These are phyloP conservation scores for Lodderomyces orthopsilosis DNA, from an alignment of 1,139 yeast species.

Conservation along the genomic window DNA sequence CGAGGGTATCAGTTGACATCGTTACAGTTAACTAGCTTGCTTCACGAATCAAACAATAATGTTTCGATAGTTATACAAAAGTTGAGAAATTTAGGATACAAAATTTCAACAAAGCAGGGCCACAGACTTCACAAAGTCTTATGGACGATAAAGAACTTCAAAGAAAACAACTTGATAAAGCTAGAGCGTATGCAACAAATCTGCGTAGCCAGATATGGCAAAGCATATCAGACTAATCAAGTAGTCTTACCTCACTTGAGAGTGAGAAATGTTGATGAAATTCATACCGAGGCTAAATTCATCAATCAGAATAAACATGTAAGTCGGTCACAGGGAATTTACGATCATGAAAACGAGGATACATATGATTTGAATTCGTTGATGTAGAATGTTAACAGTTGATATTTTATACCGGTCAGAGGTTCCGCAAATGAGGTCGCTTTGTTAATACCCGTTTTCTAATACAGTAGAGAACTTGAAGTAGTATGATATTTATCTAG, in stretches of 20 bases:
- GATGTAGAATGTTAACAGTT: neutral
- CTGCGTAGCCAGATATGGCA: conserved; percentile 2
- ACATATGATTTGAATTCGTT: neutral
- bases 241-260: neutral
- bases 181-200: neutral
- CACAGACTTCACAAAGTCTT: neutral
- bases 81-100: conserved; percentile 7
- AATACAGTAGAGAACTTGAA: no score
- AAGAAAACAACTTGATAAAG: neutral
- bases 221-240: neutral
- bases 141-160: neutral
- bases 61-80: conserved; percentile 3
- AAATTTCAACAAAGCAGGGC: conserved; percentile 2
- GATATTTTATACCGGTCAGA: no score
- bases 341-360: neutral
- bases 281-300: neutral
- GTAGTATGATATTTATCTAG: neutral
- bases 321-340: neutral
- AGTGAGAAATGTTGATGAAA: neutral
- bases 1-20: conserved; percentile 8
- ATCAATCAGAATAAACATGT: neutral
- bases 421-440: no score
- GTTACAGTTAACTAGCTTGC: conserved; percentile 8
- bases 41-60: conserved; percentile 7
- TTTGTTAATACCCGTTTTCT: no score